Conservation (phyloP, 306 rosid genomes). For the Corylus americana region DNA sequence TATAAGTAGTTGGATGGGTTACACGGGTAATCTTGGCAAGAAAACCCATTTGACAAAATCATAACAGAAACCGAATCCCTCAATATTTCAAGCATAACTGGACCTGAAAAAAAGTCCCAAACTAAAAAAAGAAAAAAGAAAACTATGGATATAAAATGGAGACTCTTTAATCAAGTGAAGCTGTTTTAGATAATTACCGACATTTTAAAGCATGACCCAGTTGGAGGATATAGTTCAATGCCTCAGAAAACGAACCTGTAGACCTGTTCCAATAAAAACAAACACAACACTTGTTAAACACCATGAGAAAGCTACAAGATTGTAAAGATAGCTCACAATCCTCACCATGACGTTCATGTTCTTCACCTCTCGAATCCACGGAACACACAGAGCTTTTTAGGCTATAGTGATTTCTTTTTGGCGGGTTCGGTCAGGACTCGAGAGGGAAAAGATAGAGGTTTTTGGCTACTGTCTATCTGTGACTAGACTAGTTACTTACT, state of each 20-base stretch:
- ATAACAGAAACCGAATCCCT: slow-evolving; percentile 16
- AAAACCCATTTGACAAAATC: slow-evolving; percentile 36
- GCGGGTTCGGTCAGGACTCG: not conserved
- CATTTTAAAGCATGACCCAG: slow-evolving; percentile 12
- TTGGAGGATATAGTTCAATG: not conserved
- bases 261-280: not conserved
- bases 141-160: not conserved
- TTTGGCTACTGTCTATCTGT: no score
- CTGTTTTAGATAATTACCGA: not conserved
- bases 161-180: not conserved
- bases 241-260: not conserved
- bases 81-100: slow-evolving; percentile 23
- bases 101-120: slow-evolving; percentile 10
- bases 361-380: no score
- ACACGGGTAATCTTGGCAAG: slow-evolving; percentile 36
- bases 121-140: not conserved
- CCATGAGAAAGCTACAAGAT: not conserved
- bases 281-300: not conserved
- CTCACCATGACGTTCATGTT: not conserved
- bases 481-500: no score
- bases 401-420: not conserved
- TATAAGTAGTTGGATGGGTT: slow-evolving; percentile 27
- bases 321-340: not conserved
- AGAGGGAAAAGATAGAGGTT: no score
- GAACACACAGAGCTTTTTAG: not conserved